phyloP scores from a whole-genome alignment of 306 rosid genomes.

The Potentilla sterilis region DNA sequence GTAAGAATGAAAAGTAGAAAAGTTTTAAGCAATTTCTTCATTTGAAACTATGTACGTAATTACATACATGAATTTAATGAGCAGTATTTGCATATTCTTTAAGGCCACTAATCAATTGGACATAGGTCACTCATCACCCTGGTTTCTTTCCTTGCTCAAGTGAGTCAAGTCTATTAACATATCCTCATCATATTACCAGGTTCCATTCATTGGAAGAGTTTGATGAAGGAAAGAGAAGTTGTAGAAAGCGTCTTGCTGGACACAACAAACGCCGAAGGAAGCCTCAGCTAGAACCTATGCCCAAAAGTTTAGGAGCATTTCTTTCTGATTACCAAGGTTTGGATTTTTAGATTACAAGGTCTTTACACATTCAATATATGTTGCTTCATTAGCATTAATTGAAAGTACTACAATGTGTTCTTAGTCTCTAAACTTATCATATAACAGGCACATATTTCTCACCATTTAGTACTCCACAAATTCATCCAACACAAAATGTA shows the following conservation, averaged over 20 bases:
- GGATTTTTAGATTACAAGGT: neutral
- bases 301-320: constrained; percentile 53
- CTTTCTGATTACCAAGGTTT: constrained; percentile 57
- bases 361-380: neutral
- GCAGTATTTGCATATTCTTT: neutral
- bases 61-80: neutral
- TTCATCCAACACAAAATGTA: constrained; percentile 23
- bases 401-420: neutral
- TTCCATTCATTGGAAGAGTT: constrained; percentile 85
- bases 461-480: constrained; percentile 31
- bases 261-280: constrained; percentile 84
- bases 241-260: constrained; percentile 84
- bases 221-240: constrained; percentile 84
- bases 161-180: neutral
- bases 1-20: constrained; percentile 28
- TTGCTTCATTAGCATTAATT: neutral
- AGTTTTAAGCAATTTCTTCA: constrained; percentile 6
- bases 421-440: neutral
- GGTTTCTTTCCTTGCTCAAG: neutral
- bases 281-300: constrained; percentile 63
- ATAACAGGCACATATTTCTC: constrained; percentile 36
- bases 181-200: constrained; percentile 25
- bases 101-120: neutral
- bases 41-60: neutral
- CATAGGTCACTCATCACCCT: neutral